Evolutionary conservation across 169 alveolate species (phyloP).

Genomic region (Toxoplasma gondii): DNA sequence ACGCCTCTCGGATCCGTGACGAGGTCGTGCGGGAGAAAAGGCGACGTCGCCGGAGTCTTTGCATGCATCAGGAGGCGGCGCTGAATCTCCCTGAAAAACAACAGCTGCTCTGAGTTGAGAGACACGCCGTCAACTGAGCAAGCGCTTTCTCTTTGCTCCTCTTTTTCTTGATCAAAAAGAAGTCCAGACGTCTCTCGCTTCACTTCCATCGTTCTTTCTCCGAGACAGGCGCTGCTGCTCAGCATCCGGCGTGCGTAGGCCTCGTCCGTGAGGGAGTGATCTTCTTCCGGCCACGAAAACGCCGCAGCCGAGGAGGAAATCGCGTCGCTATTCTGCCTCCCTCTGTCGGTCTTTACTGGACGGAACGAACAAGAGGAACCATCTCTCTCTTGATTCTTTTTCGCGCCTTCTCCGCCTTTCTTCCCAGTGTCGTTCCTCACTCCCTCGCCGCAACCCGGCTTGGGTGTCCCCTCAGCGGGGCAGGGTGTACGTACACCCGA

Average conservation of each 20-base stretch:
- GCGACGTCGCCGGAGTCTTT: neutral
- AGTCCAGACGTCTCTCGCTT: too few species aligned
- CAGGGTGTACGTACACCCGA: neutral
- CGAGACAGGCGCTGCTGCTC: neutral
- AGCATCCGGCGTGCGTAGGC: conserved; percentile 38
- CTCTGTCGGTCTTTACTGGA: neutral
- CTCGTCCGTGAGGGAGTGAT: neutral
- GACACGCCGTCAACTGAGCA: neutral
- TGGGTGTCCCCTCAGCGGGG: neutral
- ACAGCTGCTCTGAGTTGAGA: neutral
- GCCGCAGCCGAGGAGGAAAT: neutral
- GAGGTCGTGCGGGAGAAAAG: too few species aligned
- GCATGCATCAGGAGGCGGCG: neutral
- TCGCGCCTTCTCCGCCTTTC: neutral
- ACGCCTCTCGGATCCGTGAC: too few species aligned
- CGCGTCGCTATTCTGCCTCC: neutral
- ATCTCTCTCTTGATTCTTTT: neutral
- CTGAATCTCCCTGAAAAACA: neutral
- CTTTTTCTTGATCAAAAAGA: neutral
- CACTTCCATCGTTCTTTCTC: neutral
- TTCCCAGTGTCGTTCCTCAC: neutral
- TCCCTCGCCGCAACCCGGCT: neutral
- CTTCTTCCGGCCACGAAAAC: conserved; percentile 24
- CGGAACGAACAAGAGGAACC: neutral
- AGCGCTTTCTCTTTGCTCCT: neutral